A percentile compares a stretch with the other conserved stretches of the same genome.
These are phyloP conservation scores for Coemansia umbellata DNA, from an alignment of 192 early-diverging fungal species.

Conservation along the genomic window DNA sequence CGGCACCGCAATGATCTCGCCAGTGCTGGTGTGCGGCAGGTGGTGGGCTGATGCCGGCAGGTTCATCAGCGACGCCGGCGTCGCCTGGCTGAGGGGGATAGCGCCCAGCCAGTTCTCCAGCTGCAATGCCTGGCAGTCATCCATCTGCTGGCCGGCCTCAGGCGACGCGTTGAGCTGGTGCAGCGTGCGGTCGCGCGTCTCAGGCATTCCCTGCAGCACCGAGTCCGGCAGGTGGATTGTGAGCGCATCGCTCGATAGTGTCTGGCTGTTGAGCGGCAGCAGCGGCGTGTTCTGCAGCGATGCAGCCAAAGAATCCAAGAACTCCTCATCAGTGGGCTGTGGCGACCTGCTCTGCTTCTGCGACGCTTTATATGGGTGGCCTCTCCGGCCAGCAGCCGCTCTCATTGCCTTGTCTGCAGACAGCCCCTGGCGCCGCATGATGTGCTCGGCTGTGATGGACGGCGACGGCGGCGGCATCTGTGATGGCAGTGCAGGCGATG, in stretches of 20 bases:
- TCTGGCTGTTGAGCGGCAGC: not conserved
- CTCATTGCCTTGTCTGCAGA: no score
- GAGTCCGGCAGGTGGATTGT: constrained; percentile 8
- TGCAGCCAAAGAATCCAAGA: constrained; percentile 10
- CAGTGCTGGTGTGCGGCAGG: constrained; percentile 31
- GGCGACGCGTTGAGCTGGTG: constrained; percentile 26
- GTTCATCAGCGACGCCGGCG: constrained; percentile 47
- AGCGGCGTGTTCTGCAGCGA: constrained; percentile 22
- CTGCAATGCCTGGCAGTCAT: not conserved
- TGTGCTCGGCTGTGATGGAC: constrained; percentile 39
- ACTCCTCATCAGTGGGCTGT: not conserved
- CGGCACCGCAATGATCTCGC: constrained; percentile 11
- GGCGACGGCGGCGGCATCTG: constrained; percentile 44
- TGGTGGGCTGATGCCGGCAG: constrained; percentile 47
- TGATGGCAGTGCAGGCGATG: constrained; percentile 36
- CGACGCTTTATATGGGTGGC: no score
- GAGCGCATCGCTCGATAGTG: not conserved
- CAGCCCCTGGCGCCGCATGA: constrained; percentile 36
- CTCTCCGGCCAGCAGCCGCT: no score
- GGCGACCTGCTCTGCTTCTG: not conserved
- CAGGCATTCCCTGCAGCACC: not conserved
- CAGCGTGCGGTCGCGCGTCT: constrained; percentile 6
- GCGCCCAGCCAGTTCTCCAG: not conserved
- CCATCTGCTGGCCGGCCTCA: constrained; percentile 6
- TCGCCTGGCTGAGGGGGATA: constrained; percentile 3